Percentiles rank a stretch among this genome's conserved stretches.
phyloP scores from a whole-genome alignment of 352 stramenopile genomes.

The Globisporangium abappressorium region DNA sequence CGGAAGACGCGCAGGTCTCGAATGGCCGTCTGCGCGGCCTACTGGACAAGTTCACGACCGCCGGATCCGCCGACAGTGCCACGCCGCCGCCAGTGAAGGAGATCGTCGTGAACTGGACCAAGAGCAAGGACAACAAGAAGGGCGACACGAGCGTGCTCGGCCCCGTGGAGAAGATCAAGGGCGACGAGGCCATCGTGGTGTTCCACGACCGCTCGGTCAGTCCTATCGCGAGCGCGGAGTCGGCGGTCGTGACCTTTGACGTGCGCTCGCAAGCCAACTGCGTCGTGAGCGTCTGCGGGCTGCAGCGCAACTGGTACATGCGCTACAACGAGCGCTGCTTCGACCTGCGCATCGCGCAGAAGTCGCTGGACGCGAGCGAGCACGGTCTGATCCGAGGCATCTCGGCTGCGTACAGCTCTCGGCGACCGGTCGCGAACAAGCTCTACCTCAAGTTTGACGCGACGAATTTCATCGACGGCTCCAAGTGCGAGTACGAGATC shows the following conservation, averaged over 20 bases:
- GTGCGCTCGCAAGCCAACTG: conserved; percentile 66
- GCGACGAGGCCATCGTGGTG: conserved; percentile 65
- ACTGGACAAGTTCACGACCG: conserved; percentile 32
- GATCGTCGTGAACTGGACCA: conserved; percentile 35
- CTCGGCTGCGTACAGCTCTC: conserved; percentile 56
- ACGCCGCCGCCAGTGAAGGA: conserved; percentile 31
- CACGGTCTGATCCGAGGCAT: conserved; percentile 69
- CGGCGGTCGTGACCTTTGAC: conserved; percentile 66
- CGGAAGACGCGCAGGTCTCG: conserved; percentile 20
- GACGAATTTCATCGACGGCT: conserved; percentile 72
- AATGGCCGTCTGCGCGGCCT: conserved; percentile 37
- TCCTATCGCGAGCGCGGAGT: conserved; percentile 38
- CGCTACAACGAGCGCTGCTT: conserved; percentile 66
- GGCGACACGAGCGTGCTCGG: conserved; percentile 25
- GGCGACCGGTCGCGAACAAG: conserved; percentile 50
- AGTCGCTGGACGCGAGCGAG: conserved; percentile 43
- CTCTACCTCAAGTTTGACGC: conserved; percentile 81
- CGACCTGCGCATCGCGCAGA: conserved; percentile 65
- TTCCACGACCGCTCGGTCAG: conserved; percentile 55
- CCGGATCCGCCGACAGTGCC: background rate
- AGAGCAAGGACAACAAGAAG: conserved; percentile 17
- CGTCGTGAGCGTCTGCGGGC: conserved; percentile 70
- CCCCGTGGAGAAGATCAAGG: conserved; percentile 52
- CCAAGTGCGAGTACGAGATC: conserved; percentile 66
- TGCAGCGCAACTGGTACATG: conserved; percentile 61